phyloP scores from a whole-genome alignment of 495 filamentous ascomycete genomes.

The Xeromyces bisporus region DNA sequence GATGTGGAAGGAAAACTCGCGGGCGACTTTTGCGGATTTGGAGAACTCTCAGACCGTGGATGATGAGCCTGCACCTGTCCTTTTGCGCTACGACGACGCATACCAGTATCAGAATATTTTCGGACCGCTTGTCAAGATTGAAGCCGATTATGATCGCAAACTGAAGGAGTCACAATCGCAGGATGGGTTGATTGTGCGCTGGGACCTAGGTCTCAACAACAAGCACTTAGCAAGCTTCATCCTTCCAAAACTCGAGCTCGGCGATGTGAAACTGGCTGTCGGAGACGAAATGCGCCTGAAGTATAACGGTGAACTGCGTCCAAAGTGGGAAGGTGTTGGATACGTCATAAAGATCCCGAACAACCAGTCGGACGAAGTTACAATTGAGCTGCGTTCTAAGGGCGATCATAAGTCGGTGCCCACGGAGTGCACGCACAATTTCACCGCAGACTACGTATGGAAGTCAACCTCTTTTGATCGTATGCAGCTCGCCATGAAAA shows the following conservation, averaged over 20 bases:
- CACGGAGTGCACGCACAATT: constrained; percentile 95
- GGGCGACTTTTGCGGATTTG: constrained; percentile 77
- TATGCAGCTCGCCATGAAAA: constrained; percentile 99
- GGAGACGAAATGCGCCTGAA: constrained; percentile 97
- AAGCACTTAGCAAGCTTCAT: constrained; percentile 95
- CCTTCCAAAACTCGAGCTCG: constrained; percentile 90
- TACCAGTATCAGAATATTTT: constrained; percentile 99
- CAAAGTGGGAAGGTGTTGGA: constrained; percentile 94
- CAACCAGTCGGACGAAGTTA: constrained; percentile 97
- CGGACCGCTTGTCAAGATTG: constrained; percentile 94
- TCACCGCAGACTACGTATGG: constrained; percentile 98
- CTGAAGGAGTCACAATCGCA: constrained; percentile 96
- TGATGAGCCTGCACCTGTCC: constrained; percentile 85
- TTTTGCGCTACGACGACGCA: constrained; percentile 90
- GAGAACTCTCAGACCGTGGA: constrained; percentile 89
- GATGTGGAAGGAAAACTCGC: constrained; percentile 94
- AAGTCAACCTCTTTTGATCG: constrained; percentile 98
- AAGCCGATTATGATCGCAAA: constrained; percentile 99
- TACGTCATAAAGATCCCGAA: constrained; percentile 99
- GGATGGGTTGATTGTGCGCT: constrained; percentile 81
- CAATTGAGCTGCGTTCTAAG: constrained; percentile 80
- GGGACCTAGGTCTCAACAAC: constrained; percentile 94
- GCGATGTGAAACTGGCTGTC: constrained; percentile 94
- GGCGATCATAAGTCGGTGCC: constrained; percentile 88
- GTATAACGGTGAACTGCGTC: constrained; percentile 86